These are phyloP conservation scores for Pouteria campechiana DNA, from an alignment of 179 eudicot species.

Conservation along the genomic window DNA sequence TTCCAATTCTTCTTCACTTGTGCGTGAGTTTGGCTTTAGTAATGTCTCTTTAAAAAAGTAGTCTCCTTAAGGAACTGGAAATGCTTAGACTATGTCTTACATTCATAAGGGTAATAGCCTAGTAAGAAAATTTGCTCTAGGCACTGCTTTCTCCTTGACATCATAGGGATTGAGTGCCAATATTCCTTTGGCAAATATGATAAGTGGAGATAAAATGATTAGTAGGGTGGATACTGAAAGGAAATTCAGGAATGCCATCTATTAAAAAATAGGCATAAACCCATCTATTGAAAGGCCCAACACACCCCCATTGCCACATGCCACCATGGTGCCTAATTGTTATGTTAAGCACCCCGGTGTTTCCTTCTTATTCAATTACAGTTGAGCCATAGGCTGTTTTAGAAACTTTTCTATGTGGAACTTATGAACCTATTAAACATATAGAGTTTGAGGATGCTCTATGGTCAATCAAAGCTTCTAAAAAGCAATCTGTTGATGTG, in stretches of 20 bases:
- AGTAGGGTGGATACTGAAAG: slow-evolving; percentile 14
- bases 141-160: slow-evolving; percentile 11
- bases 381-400: too few relatives aligned
- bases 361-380: too few relatives aligned
- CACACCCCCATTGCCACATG: slow-evolving; percentile 27
- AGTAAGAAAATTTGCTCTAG: slow-evolving; percentile 47
- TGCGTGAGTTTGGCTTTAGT: slow-evolving; percentile 17
- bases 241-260: too few relatives aligned
- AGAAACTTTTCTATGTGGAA: too few relatives aligned
- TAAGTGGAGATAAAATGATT: slow-evolving; percentile 7
- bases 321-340: slow-evolving; percentile 17
- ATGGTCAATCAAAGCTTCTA: slow-evolving; percentile 19
- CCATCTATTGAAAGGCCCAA: slow-evolving; percentile 37
- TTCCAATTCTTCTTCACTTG: slow-evolving; percentile 17
- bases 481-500: slow-evolving; percentile 17
- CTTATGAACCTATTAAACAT: too few relatives aligned
- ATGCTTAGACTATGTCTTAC: slow-evolving; percentile 43
- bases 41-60: slow-evolving; percentile 23
- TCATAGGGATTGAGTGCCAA: slow-evolving; percentile 27
- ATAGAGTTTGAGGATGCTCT: slow-evolving; percentile 20
- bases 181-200: slow-evolving; percentile 18
- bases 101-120: slow-evolving; percentile 84
- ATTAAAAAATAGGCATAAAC: slow-evolving; percentile 14
- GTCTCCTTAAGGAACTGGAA: slow-evolving; percentile 9
- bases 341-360: too few relatives aligned